A percentile compares a stretch with the other conserved stretches of the same genome.
Evolutionary conservation across 1,284 basidiomycete genomes (phyloP).

Genomic region (Apiotrichum veenhuisii): DNA sequence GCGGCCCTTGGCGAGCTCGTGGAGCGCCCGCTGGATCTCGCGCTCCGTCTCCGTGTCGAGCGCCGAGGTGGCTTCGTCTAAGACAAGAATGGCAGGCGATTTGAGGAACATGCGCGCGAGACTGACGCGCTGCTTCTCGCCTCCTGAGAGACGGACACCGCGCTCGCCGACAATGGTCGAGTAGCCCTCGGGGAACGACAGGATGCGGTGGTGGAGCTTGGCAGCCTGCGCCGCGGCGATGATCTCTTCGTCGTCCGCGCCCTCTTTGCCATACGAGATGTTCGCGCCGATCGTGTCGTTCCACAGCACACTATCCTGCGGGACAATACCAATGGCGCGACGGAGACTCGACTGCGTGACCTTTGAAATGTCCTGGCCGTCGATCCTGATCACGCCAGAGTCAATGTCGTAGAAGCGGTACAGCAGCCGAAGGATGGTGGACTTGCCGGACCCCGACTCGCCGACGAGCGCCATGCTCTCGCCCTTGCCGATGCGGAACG

Average conservation of each 20-base stretch:
- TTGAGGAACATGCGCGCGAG: constrained; percentile 90
- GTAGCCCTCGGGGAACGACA: constrained; percentile 74
- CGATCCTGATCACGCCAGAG: constrained; percentile 68
- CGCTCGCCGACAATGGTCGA: constrained; percentile 88
- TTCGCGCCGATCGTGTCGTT: constrained; percentile 94
- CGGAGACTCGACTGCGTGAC: constrained; percentile 73
- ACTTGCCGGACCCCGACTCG: constrained; percentile 93
- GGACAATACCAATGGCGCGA: constrained; percentile 85
- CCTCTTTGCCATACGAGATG: constrained; percentile 81
- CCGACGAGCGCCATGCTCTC: constrained; percentile 95
- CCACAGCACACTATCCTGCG: constrained; percentile 95
- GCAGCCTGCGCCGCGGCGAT: constrained; percentile 76
- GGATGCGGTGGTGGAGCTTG: constrained; percentile 76
- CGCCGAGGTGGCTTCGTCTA: constrained; percentile 97
- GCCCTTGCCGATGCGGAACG: constrained; percentile 88
- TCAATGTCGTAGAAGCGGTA: constrained; percentile 90
- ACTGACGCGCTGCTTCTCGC: constrained; percentile 85
- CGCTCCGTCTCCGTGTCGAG: constrained; percentile 86
- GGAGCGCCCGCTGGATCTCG: constrained; percentile 48
- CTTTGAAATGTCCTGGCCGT: constrained; percentile 74
- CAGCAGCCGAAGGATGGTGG: constrained; percentile 86
- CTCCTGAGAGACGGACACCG: constrained; percentile 97
- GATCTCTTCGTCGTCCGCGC: constrained; percentile 86
- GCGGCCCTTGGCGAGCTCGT: constrained; percentile 63
- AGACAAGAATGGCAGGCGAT: constrained; percentile 86